Percentiles rank a stretch among this genome's conserved stretches.
These are phyloP conservation scores for Paraglomus brasilianum DNA, from an alignment of 192 early-diverging fungal species.

Conservation along the genomic window DNA sequence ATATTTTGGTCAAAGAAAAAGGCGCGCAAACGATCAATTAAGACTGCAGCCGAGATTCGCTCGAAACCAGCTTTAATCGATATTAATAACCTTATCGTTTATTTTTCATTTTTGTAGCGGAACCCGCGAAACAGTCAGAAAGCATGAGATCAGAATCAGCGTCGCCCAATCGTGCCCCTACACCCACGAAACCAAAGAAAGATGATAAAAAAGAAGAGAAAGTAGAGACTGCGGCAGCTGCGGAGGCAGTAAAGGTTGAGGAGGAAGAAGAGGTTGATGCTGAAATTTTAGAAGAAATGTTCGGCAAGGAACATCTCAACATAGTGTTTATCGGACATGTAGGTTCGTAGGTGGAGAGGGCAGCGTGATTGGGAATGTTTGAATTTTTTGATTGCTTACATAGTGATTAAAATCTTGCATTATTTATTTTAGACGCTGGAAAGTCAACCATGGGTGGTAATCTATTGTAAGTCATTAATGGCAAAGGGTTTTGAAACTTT, in stretches of 20 bases:
- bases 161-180: slow-evolving; percentile 29
- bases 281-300: slow-evolving; percentile 64
- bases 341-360: slow-evolving; percentile 49
- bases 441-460: slow-evolving; percentile 99
- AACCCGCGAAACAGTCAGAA: slow-evolving; percentile 32
- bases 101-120: slow-evolving; percentile 30
- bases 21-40: slow-evolving; percentile 33
- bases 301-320: slow-evolving; percentile 94
- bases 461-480: slow-evolving; percentile 68
- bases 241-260: slow-evolving; percentile 42
- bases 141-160: slow-evolving; percentile 27
- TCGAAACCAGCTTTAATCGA: slow-evolving; percentile 29
- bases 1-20: slow-evolving; percentile 32
- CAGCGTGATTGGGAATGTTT: not conserved
- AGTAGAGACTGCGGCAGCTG: slow-evolving; percentile 33
- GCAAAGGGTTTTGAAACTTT: not conserved
- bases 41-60: slow-evolving; percentile 31
- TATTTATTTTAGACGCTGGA: slow-evolving; percentile 64
- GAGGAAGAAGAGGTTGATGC: slow-evolving; percentile 55
- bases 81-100: slow-evolving; percentile 32
- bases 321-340: slow-evolving; percentile 99
- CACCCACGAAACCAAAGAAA: slow-evolving; percentile 33
- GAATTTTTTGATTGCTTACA: not conserved
- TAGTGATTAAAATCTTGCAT: not conserved
- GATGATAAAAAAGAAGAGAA: slow-evolving; percentile 24